Evolutionary conservation across 306 rosid genomes (phyloP).

Genomic region (Prunus persica): Prunus_persica_NCBIv2 NC_034013.1:11887501-11888000

Average conservation of each 20-base stretch:
- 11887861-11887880: background rate
- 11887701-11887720: constrained; percentile 25
- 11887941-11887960: background rate
- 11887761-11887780: constrained; percentile 13
- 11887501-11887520: constrained; percentile 35
- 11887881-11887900: background rate
- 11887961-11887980: too few relatives aligned
- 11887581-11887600: background rate
- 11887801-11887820: background rate
- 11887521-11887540: constrained; percentile 36
- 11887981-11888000: too few relatives aligned
- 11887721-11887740: constrained; percentile 10
- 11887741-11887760: background rate
- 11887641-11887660: background rate
- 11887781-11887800: background rate
- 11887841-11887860: background rate
- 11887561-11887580: background rate
- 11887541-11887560: background rate
- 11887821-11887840: background rate
- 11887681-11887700: background rate
- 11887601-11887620: background rate
- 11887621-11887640: constrained; percentile 11
- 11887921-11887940: too few relatives aligned
- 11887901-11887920: background rate
- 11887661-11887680: background rate